Percentiles rank a stretch among this genome's conserved stretches.
Conservation (phyloP, 2,329 filamentous ascomycete genomes). For the Sporothrix protearum region DNA sequence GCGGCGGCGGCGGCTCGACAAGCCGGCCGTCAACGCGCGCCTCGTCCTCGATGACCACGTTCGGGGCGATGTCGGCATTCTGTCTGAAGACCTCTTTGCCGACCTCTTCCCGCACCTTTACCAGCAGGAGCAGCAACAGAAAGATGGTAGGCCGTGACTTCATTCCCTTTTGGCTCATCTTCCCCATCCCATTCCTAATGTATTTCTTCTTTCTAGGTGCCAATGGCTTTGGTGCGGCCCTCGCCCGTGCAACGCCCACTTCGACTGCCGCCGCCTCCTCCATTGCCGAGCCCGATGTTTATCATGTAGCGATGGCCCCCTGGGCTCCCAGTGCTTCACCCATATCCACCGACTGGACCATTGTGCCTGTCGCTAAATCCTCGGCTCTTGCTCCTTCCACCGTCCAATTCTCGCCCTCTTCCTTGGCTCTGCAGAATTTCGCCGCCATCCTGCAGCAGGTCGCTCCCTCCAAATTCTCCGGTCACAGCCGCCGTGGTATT, state of each 20-base stretch:
- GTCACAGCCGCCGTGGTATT: conserved; percentile 70
- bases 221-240: conserved; percentile 23
- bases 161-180: not conserved
- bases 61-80: conserved; percentile 76
- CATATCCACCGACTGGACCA: conserved; percentile 72
- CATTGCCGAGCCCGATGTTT: conserved; percentile 39
- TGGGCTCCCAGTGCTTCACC: conserved; percentile 60
- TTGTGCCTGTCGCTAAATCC: conserved; percentile 70
- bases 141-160: conserved; percentile 40
- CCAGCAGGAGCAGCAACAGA: conserved; percentile 29
- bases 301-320: conserved; percentile 69
- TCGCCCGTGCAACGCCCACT: conserved; percentile 17
- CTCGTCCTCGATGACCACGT: conserved; percentile 81
- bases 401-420: conserved; percentile 72
- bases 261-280: conserved; percentile 19
- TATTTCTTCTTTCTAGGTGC: not conserved
- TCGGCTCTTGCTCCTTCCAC: conserved; percentile 69
- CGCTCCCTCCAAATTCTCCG: conserved; percentile 70
- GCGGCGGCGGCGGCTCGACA: conserved; percentile 61
- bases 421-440: conserved; percentile 72
- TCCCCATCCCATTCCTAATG: not conserved
- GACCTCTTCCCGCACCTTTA: conserved; percentile 68
- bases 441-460: conserved; percentile 67
- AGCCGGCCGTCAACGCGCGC: conserved; percentile 71
- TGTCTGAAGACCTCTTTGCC: conserved; percentile 80